Conservation (phyloP, 1,284 basidiomycete species). For the Rhodotorula sp. region DNA sequence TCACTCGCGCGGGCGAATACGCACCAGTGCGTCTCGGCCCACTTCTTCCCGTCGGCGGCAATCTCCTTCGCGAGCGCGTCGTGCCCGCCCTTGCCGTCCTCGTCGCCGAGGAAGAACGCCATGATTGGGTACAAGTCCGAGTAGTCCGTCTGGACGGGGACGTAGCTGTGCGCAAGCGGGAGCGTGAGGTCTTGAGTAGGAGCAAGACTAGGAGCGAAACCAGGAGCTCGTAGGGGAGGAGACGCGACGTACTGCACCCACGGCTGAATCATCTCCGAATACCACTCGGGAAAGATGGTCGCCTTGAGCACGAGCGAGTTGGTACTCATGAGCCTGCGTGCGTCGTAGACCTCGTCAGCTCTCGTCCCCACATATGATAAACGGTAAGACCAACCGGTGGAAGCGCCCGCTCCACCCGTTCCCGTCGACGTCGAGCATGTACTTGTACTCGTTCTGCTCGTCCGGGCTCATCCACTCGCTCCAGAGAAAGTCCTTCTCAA, state of each 20-base stretch:
- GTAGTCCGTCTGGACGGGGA: slow-evolving; percentile 56
- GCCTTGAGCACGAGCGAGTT: slow-evolving; percentile 66
- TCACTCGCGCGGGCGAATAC: slow-evolving; percentile 51
- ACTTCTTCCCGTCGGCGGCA: slow-evolving; percentile 52
- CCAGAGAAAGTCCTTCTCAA: slow-evolving; percentile 34
- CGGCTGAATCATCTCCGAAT: slow-evolving; percentile 40
- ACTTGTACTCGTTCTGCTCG: slow-evolving; percentile 49
- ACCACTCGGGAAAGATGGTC: slow-evolving; percentile 65
- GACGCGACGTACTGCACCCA: slow-evolving; percentile 41
- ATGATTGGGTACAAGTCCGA: slow-evolving; percentile 57
- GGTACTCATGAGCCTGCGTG: slow-evolving; percentile 60
- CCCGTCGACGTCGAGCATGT: slow-evolving; percentile 55
- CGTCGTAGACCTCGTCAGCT: background rate
- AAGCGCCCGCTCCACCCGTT: slow-evolving; percentile 27
- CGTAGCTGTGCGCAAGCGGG: slow-evolving; percentile 27
- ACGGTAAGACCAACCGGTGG: slow-evolving; percentile 12
- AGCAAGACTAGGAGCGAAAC: too few species aligned
- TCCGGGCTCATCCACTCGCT: slow-evolving; percentile 23
- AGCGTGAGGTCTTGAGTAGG: background rate
- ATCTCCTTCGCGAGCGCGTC: slow-evolving; percentile 55
- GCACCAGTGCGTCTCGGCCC: slow-evolving; percentile 54
- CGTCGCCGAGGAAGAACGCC: slow-evolving; percentile 56
- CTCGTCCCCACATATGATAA: too few species aligned
- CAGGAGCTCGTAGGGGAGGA: background rate
- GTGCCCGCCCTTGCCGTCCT: slow-evolving; percentile 49